phyloP scores from a whole-genome alignment of 305 asterid genomes.

The Euphrasia arctica region DNA sequence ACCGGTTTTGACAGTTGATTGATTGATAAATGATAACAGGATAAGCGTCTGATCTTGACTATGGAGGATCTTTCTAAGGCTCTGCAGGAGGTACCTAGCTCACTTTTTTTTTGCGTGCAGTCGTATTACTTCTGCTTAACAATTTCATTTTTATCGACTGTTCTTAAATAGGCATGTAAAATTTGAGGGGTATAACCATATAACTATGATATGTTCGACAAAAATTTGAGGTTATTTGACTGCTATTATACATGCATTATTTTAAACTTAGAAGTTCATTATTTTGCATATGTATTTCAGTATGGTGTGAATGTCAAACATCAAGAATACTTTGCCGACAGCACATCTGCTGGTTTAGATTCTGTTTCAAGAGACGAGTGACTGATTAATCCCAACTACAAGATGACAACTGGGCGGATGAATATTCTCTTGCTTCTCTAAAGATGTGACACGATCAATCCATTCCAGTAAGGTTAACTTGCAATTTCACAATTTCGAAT shows the following conservation, averaged over 20 bases:
- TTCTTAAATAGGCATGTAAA: background rate
- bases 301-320: constrained; percentile 3
- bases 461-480: background rate
- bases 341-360: background rate
- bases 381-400: background rate
- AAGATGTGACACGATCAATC: background rate
- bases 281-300: background rate
- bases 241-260: too few relatives aligned
- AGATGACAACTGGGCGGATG: background rate
- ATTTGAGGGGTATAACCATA: too few relatives aligned
- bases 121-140: background rate
- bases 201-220: too few relatives aligned
- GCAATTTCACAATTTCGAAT: background rate
- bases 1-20: background rate
- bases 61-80: background rate
- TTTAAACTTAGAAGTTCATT: background rate
- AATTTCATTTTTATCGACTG: background rate
- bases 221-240: too few relatives aligned
- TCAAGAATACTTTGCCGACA: background rate
- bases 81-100: background rate
- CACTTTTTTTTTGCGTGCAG: background rate
- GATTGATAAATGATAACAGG: background rate
- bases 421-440: background rate
- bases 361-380: background rate
- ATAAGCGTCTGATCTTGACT: background rate